Base-by-base conservation (phyloP, 768 basidiomycete species). In the Leucocoprinus birnbaumii region DNA sequence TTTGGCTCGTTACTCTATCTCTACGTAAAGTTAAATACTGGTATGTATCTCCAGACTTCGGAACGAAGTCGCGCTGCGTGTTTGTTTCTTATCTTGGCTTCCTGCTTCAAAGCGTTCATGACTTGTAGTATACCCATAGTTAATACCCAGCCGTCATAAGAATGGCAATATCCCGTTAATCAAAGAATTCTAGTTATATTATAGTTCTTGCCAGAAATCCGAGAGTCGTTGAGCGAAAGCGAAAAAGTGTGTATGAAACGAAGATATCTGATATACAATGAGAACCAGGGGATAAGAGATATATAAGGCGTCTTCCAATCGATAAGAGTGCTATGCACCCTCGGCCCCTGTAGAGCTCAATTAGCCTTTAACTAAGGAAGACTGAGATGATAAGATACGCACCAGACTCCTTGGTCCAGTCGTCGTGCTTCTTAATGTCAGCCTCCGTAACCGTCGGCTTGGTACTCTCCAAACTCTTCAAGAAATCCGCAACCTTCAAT, bases 381-480 rank as follows among this genome's bases (percentile, higher is more conserved):
- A 37, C 47, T 3, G 16, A 45, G 25, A 45, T 16, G 14, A 13
- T 10, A 1, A 7, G 34, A 34, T 43, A 71, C 86, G 62, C 61
- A 86, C 91, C 91, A 59, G 87, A 88, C 65, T 93, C 90, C 62
- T 73, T 82, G 48, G 91, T 94, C 91, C 91, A 93, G 18, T 88
- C 78, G 0, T 90, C 86, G 63, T 94, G 90, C 58, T 76, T 78
- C 73, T 80, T 83, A 58, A 98, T 94, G 74, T 98, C 96, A 3
- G 86, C 81, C 56, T 85, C 84, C 2, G 87, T 89, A 19, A 98
- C 96, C 0, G 94, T 98, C 26, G 94, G 94, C 60, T 90, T 80
- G 18, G 88, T 89, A 46, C 77, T 85, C 50, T 82, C 79, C 50
- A 98, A 71, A 24, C 89, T 86, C 63, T 87, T 87, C 66, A 95